Evolutionary conservation across 352 stramenopile genomes (phyloP), one percentile per base, ranked within the genome.

Genomic region (Aphanomyces euteiches): DNA sequence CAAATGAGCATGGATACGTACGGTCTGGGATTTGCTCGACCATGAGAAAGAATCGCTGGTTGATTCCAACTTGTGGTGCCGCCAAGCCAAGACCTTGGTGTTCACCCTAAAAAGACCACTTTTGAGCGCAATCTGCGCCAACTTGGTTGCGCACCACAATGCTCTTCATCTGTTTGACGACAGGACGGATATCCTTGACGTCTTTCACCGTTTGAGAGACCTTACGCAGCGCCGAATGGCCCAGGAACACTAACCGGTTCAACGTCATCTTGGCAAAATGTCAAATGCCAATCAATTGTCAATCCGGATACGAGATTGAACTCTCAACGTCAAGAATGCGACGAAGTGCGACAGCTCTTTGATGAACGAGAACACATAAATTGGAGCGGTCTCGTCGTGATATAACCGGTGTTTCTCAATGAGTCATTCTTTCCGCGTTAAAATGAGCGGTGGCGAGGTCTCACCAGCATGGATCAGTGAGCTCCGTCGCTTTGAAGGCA

Each of bases 1-100:
- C 48, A 12, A 66, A 41, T 13, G 50, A 19, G 17, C 36, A 67
- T 45, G 15, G 45, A 90, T 61, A n/a, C 54, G 34, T 78, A 70
- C 64, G 47, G 59, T 61, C 47, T 21, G 64, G 64, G 21, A 85
- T 76, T 67, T 88, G 76, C 66, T 90, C 85, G 54, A 92, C 78
- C 84, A 92, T 92, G 47, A 94, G 75, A 69, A 94, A 94, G 74
- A 92, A 84, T 64, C 87, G 85, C 70, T 85, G 56, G 66, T 91
- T 94, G 70, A 88, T 76, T 0, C 83, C 87, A 0, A 94, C 71
- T 66, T 94, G 87, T 17, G 87, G 84, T 10, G 82, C 87, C 15
- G 87, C 87, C 56, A 94, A 87, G 21, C 87, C 87, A 37, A 94
- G 81, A 10, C 87, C 84, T 43, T 81, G 78, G 57, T 92, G 79